Base-by-base conservation (phyloP, 257 asterid genomes). In the Vinca minor region DNA sequence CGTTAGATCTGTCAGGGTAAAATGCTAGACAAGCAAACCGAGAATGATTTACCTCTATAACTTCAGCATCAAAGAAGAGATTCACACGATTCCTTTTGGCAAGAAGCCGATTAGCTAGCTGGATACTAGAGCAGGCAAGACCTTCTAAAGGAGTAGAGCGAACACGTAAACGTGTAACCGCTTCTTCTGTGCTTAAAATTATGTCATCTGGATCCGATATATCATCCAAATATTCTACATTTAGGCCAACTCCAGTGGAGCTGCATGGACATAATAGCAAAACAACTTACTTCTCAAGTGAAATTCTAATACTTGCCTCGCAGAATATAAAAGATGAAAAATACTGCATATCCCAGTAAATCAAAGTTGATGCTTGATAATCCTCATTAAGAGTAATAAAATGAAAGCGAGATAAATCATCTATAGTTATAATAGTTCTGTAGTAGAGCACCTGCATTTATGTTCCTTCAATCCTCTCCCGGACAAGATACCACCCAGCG, bases 71-170 rank as follows among this genome's bases (percentile, higher is more conserved):
- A 32, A 68, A 68, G 70, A 73, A 68, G 29, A 68, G 57, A 50
- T 46, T 55, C 35, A 39, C 53, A 56, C 10, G 35, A 25, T 44
- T 73, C 42, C 41, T 39, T 50, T 46, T 55, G 55, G 79, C 79
- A 66, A 63, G 72, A 62, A 70, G 67, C 18, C 21, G 63, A 6
- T 63, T 44, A 5, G 69, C 64, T 34, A 35, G 41, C 39, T 62
- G 65, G 45, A 85, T 57, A 50, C 69, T 74, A 17, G 76, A 69
- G 76, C 93, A 85, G 56, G 77, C 79, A 61, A 69, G 81, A 59
- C 79, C 80, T 66, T 81, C 78, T 62, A 85, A 73, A 60, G 89
- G 87, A 73, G 63, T 62, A 15, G 93, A 83, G 49, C 93, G 84
- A 54, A 81, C 69, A 31, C 87, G 87, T 31, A 85, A 26, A 5